A percentile compares a stretch with the other conserved stretches of the same genome.
Evolutionary conservation across 1,284 basidiomycete genomes (phyloP).

Genomic region (Apiotrichum domesticum): DNA sequence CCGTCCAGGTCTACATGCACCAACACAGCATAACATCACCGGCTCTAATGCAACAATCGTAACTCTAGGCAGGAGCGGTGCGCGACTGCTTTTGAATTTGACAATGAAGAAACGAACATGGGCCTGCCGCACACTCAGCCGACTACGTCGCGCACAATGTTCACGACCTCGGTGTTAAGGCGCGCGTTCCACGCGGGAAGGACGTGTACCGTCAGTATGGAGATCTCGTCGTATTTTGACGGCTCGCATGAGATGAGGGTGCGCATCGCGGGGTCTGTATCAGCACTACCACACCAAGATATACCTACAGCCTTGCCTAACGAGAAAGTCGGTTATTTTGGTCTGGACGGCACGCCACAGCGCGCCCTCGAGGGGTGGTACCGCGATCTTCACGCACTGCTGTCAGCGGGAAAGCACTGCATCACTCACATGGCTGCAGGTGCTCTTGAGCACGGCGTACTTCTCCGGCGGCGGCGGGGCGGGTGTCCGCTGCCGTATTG

Average conservation of each 20-base stretch:
- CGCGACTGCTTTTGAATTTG: no score
- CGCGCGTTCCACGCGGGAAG: not conserved
- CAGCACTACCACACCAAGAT: not conserved
- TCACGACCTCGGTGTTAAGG: not conserved
- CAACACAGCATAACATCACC: no score
- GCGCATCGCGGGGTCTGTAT: not conserved
- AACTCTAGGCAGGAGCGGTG: no score
- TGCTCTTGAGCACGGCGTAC: not conserved
- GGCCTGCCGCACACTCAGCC: no score
- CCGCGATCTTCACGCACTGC: not conserved
- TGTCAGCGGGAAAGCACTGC: not conserved
- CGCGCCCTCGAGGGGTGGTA: not conserved
- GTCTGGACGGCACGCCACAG: not conserved
- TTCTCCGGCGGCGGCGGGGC: not conserved
- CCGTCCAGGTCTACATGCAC: no score
- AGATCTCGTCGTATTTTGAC: not conserved
- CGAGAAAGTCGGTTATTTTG: not conserved
- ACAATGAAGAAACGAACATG: no score
- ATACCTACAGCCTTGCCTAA: not conserved
- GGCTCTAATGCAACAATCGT: no score
- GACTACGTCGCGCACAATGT: not conserved
- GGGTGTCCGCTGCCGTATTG: not conserved
- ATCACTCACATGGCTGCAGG: not conserved
- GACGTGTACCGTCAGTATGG: not conserved
- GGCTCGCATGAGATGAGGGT: not conserved